These are phyloP conservation scores for Kondoa subrosea DNA, from an alignment of 768 basidiomycete genomes.

Conservation along the genomic window DNA sequence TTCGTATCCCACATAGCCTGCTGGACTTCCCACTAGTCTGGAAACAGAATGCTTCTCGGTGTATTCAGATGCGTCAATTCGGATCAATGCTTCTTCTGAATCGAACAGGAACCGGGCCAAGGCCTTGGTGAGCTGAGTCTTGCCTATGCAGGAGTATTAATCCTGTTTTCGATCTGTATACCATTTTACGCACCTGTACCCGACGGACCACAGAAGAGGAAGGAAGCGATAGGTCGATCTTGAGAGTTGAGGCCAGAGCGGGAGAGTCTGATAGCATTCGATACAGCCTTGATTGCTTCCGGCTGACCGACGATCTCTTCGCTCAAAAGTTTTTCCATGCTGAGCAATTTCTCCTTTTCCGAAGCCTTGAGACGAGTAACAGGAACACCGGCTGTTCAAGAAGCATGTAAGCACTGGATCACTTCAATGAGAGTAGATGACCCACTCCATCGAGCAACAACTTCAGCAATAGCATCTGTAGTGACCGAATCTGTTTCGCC, in stretches of 20 bases:
- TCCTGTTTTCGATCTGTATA: conserved; percentile 21
- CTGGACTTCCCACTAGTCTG: conserved; percentile 74
- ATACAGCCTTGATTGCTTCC: conserved; percentile 65
- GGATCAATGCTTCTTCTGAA: conserved; percentile 90
- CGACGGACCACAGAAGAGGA: conserved; percentile 76
- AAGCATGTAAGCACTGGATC: not conserved
- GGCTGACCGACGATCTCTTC: conserved; percentile 77
- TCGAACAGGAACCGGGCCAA: conserved; percentile 78
- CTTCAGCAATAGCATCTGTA: conserved; percentile 69
- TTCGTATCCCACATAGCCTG: conserved; percentile 85
- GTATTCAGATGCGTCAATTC: conserved; percentile 65
- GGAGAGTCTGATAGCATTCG: conserved; percentile 81
- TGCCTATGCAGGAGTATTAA: too few species aligned
- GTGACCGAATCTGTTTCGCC: conserved; percentile 33
- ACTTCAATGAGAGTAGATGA: not conserved
- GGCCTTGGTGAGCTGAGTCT: conserved; percentile 82
- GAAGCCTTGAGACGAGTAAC: conserved; percentile 16
- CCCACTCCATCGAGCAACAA: conserved; percentile 81
- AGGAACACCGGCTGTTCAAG: conserved; percentile 10
- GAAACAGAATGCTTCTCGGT: conserved; percentile 84
- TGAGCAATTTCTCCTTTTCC: conserved; percentile 56
- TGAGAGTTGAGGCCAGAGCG: conserved; percentile 78
- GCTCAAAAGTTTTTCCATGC: conserved; percentile 74
- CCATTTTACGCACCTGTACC: conserved; percentile 63
- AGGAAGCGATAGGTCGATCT: conserved; percentile 75